Evolutionary conservation across 352 stramenopile genomes (phyloP).

Genomic region (Pythium pyrilobum): DNA sequence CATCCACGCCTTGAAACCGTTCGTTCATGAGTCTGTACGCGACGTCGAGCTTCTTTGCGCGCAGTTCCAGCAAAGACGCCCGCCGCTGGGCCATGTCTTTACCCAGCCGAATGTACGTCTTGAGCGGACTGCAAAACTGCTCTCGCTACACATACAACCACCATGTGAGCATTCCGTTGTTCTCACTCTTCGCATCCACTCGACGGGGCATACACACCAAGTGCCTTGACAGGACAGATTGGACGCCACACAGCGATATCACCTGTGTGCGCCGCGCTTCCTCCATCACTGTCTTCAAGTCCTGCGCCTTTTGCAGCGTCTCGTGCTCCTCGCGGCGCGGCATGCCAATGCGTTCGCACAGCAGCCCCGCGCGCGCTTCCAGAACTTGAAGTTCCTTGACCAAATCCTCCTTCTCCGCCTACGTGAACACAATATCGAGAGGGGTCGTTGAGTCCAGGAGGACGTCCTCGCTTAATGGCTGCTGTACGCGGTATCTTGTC

Average conservation of each 20-base stretch:
- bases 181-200: background rate
- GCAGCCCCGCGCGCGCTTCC: slow-evolving; percentile 13
- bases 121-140: too few species aligned
- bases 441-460: too few species aligned
- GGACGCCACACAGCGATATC: slow-evolving; percentile 6
- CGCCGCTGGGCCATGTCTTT: slow-evolving; percentile 5
- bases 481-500: too few species aligned
- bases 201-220: background rate
- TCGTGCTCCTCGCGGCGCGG: background rate
- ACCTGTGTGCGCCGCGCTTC: slow-evolving; percentile 15
- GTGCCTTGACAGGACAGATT: slow-evolving; percentile 14
- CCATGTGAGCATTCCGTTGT: background rate
- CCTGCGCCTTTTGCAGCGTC: too few species aligned
- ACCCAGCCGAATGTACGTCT: slow-evolving; percentile 12
- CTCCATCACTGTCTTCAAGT: too few species aligned
- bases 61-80: slow-evolving; percentile 14
- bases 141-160: too few species aligned
- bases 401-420: slow-evolving; percentile 17
- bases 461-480: too few species aligned
- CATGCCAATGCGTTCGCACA: slow-evolving; percentile 6
- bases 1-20: background rate
- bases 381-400: slow-evolving; percentile 16
- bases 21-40: background rate
- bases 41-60: slow-evolving; percentile 9
- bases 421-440: too few species aligned